phyloP scores from a whole-genome alignment of 306 rosid genomes.

The Chamaecrista fasciculata region DNA sequence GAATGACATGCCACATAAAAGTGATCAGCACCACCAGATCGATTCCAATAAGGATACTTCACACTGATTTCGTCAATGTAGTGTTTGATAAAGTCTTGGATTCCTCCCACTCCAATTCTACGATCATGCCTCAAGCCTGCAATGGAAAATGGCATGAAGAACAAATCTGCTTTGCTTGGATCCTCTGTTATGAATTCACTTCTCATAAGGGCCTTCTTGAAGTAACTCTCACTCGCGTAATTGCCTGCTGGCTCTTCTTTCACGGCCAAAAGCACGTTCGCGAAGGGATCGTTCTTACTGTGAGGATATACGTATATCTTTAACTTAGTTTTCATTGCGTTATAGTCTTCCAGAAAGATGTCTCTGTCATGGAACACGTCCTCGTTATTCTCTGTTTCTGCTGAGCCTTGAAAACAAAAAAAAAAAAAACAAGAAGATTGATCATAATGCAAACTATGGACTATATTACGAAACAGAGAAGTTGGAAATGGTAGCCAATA shows the following conservation, averaged over 20 bases:
- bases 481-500: not conserved
- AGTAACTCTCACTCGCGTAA: conserved; percentile 90
- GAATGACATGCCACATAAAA: conserved; percentile 87
- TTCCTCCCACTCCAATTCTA: conserved; percentile 69
- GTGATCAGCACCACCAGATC: conserved; percentile 71
- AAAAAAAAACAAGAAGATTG: too few relatives aligned
- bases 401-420: not conserved
- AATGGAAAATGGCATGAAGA: conserved; percentile 85
- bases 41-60: conserved; percentile 71
- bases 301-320: conserved; percentile 87
- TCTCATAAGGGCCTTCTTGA: conserved; percentile 57
- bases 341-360: conserved; percentile 64
- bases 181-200: conserved; percentile 66
- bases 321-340: conserved; percentile 72
- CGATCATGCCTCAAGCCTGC: conserved; percentile 68
- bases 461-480: not conserved
- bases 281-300: conserved; percentile 56
- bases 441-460: not conserved
- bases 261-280: conserved; percentile 64
- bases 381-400: not conserved
- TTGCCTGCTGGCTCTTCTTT: conserved; percentile 67
- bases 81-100: conserved; percentile 57
- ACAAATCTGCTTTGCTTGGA: conserved; percentile 68
- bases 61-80: conserved; percentile 51
- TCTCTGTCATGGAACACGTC: conserved; percentile 19